These are phyloP conservation scores for Gleditsia sinensis DNA, from an alignment of 306 rosid genomes.

Conservation along the genomic window DNA sequence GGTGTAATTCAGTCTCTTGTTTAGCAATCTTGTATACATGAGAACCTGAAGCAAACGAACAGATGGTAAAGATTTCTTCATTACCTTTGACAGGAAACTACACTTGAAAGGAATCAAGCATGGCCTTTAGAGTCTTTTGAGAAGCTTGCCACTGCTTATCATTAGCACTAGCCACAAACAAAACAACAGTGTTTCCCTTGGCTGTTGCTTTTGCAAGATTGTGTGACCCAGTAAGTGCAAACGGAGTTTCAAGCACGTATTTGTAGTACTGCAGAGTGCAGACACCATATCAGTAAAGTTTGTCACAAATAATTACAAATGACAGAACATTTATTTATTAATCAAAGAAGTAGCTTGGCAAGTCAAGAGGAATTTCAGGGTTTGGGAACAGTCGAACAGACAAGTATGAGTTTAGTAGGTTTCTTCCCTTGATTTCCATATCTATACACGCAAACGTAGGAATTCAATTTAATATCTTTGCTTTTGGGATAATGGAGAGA, in stretches of 20 bases:
- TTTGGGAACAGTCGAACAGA: not conserved
- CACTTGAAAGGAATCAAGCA: slow-evolving; percentile 84
- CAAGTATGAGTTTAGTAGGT: not conserved
- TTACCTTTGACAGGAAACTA: slow-evolving; percentile 49
- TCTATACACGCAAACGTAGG: not conserved
- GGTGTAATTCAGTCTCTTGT: slow-evolving; percentile 13
- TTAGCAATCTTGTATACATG: slow-evolving; percentile 24
- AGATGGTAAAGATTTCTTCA: slow-evolving; percentile 17
- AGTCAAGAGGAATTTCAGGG: not conserved
- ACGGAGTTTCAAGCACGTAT: slow-evolving; percentile 86
- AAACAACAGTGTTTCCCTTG: slow-evolving; percentile 87
- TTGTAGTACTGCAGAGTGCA: slow-evolving; percentile 90
- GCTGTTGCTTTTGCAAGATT: slow-evolving; percentile 98
- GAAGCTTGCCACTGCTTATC: slow-evolving; percentile 91
- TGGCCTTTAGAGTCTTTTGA: slow-evolving; percentile 70
- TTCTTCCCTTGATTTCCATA: not conserved
- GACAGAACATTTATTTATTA: not conserved
- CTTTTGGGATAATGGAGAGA: not conserved
- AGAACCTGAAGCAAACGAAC: slow-evolving; percentile 29
- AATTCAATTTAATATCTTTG: not conserved
- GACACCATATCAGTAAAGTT: slow-evolving; percentile 24
- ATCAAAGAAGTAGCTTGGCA: not conserved
- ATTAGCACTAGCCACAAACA: slow-evolving; percentile 89
- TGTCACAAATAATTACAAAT: not conserved
- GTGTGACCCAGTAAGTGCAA: slow-evolving; percentile 89